These are phyloP conservation scores for Trypanosoma boissoni DNA, from an alignment of 208 protist species.

Conservation along the genomic window DNA sequence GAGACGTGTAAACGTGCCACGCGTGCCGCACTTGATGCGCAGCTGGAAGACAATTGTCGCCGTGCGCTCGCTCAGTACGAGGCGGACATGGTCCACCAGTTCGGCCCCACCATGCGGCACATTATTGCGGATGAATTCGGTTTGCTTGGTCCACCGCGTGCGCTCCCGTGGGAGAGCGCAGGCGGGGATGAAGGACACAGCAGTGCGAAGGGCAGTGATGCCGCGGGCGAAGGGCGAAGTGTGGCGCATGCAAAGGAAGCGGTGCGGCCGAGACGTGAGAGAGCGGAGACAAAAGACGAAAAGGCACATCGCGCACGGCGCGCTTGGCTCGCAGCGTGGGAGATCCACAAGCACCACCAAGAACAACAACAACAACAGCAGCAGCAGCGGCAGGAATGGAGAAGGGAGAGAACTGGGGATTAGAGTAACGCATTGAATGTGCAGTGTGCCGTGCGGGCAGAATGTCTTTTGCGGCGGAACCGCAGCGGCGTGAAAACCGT, in stretches of 20 bases:
- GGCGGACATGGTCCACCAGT: slow-evolving; percentile 56
- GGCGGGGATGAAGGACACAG: too few relatives aligned
- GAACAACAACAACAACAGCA: not conserved
- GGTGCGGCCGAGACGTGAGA: not conserved
- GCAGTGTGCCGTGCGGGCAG: too few relatives aligned
- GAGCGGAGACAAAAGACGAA: not conserved
- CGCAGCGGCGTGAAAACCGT: slow-evolving; percentile 5
- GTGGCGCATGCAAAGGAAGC: slow-evolving; percentile 1
- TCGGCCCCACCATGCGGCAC: slow-evolving; percentile 42
- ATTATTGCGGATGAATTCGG: slow-evolving; percentile 39
- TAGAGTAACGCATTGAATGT: too few relatives aligned
- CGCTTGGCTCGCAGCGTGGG: slow-evolving; percentile 16
- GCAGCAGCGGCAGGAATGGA: not conserved
- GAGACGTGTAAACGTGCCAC: slow-evolving; percentile 23
- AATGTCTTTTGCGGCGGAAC: not conserved
- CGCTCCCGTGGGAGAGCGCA: too few relatives aligned
- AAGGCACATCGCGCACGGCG: slow-evolving; percentile 4
- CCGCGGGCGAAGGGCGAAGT: not conserved
- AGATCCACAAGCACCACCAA: slow-evolving; percentile 7
- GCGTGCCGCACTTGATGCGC: slow-evolving; percentile 39
- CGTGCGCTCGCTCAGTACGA: slow-evolving; percentile 39
- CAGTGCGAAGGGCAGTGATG: slow-evolving; percentile 22
- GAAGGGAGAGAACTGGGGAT: too few relatives aligned
- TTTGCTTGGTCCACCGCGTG: too few relatives aligned
- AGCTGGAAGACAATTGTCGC: slow-evolving; percentile 39